Conservation (phyloP, 2,329 filamentous ascomycete genomes). For the Pezicula radicicola region DNA sequence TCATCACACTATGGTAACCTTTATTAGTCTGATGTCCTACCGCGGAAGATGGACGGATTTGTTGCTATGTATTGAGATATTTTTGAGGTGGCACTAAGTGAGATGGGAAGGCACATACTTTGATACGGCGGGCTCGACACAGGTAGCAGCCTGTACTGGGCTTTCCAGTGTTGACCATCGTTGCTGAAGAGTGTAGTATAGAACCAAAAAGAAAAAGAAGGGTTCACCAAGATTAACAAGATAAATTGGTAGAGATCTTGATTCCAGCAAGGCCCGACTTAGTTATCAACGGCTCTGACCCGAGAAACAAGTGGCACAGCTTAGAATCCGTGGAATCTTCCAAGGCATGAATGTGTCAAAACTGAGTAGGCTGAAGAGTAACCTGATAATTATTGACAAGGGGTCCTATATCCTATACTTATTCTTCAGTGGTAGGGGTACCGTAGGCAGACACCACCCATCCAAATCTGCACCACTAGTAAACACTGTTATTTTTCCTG, state of each 20-base stretch:
- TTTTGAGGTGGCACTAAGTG: not conserved
- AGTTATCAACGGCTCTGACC: no score
- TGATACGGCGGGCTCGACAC: conserved; percentile 68
- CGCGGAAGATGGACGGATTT: conserved; percentile 23
- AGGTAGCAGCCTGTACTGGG: conserved; percentile 67
- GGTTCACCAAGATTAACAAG: conserved; percentile 6
- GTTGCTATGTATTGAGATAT: not conserved
- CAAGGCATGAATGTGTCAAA: conserved; percentile 1
- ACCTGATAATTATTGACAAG: no score
- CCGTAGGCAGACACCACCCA: no score
- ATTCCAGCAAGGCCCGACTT: not conserved
- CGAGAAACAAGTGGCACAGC: not conserved
- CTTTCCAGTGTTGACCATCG: conserved; percentile 62
- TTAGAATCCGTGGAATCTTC: not conserved
- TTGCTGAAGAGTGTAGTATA: conserved; percentile 9
- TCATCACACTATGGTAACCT: conserved; percentile 51
- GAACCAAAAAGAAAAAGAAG: not conserved
- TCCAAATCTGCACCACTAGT: no score
- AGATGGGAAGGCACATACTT: conserved; percentile 41
- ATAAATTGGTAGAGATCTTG: not conserved
- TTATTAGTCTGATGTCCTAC: no score
- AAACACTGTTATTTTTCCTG: no score
- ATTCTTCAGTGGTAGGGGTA: no score
- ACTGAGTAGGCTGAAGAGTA: not conserved
- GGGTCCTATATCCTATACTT: no score